A percentile compares a stretch with the other conserved stretches of the same genome.
Evolutionary conservation across 2,329 filamentous ascomycete genomes (phyloP).

Genomic region (Pseudogymnoascus sp.): DNA sequence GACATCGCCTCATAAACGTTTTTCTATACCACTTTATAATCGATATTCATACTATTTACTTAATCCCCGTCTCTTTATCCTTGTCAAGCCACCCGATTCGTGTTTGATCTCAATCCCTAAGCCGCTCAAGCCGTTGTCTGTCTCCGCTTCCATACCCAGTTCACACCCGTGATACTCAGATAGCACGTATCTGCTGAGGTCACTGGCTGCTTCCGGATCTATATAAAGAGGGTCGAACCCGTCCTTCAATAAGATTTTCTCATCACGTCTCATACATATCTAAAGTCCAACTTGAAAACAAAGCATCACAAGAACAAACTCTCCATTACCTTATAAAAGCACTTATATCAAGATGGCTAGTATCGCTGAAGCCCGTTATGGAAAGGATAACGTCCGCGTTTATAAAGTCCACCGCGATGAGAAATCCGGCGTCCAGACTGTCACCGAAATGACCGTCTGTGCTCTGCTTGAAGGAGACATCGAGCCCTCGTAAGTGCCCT

Average conservation of each 20-base stretch:
- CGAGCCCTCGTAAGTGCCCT: constrained; percentile 57
- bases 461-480: constrained; percentile 90
- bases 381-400: constrained; percentile 97
- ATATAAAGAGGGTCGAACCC: constrained; percentile 1
- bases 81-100: not conserved
- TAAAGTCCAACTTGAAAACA: not conserved
- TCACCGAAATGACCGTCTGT: constrained; percentile 92
- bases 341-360: constrained; percentile 38
- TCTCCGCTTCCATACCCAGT: constrained; percentile 2
- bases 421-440: constrained; percentile 68
- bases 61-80: constrained; percentile 2
- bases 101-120: not conserved
- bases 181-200: not conserved
- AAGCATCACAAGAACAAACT: not conserved
- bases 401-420: constrained; percentile 85
- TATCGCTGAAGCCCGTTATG: constrained; percentile 62
- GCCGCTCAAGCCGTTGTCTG: not conserved
- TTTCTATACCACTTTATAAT: not conserved
- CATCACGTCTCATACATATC: not conserved
- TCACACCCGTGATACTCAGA: constrained; percentile 1
- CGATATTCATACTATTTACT: not conserved
- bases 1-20: constrained; percentile 7
- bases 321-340: not conserved
- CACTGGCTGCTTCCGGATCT: constrained; percentile 1
- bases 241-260: not conserved